Base-by-base conservation (phyloP, 2,329 filamentous ascomycete genomes). In the Aspergillus unguis region DNA sequence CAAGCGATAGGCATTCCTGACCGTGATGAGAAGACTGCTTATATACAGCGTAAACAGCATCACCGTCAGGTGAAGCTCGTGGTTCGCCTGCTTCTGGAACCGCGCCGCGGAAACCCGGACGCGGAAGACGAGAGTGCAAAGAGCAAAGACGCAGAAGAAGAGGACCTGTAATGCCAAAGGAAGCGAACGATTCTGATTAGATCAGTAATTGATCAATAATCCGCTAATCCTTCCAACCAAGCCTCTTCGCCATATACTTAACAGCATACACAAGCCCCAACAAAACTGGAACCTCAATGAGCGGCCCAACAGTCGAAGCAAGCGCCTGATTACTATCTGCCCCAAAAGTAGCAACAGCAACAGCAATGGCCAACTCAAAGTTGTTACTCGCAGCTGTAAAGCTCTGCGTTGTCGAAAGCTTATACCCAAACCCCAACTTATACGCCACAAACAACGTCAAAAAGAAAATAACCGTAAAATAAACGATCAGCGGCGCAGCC, bases 371-470 rank as follows among this genome's bases (percentile, higher is more conserved):
- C 27, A 96, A 75, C 74, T 96, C 91, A 64, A 96, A 96, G 67
- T 96, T 95, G 66, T 96, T 96, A 68, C 90, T 95, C 1, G 89
- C 88, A 0, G 90, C 92, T 0, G 89, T 95, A 63, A 95, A 94
- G 65, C 88, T 91, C 71, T 95, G 90, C 2, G 90, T 92, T 8
- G 81, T 79, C 1, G 81, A 80, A 1, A 91, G 68, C 33, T 79
- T 79, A 66, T 95, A 95, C 0, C 83, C 84, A 53, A 91, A 91
- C 0, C 89, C 87, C 11, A 86, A 71, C n/a, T 77, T 79, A 44
- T 79, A 77, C 3, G 83, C 80, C 2, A 85, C 72, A 38, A 75
- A 75, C 1, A 94, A 74, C 0, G 89, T 94, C 2, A 77, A 62
- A 43, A 84, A 82, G 74, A 95, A 96, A 51, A 94, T 82, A 55